These are phyloP conservation scores for Helicocarpus griseus DNA, from an alignment of 2,329 filamentous ascomycete genomes.

Conservation along the genomic window DNA sequence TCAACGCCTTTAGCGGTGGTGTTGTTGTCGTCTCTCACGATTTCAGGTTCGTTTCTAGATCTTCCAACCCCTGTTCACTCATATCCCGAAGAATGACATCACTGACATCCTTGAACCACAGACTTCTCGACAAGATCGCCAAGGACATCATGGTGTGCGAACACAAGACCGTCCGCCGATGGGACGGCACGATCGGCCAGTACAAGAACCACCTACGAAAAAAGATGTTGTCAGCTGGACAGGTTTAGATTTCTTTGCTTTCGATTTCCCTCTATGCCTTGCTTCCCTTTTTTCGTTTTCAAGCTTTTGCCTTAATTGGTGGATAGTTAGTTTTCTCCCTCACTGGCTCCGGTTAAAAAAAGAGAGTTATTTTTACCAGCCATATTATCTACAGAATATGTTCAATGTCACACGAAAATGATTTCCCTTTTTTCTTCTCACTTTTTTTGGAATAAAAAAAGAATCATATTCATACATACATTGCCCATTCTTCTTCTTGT, in stretches of 20 bases:
- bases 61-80: no score
- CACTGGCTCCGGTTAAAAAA: no score
- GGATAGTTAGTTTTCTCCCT: no score
- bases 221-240: slow-evolving; percentile 90
- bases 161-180: slow-evolving; percentile 84
- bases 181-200: slow-evolving; percentile 80
- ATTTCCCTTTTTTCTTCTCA: no score
- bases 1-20: slow-evolving; percentile 92
- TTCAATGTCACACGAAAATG: no score
- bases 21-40: slow-evolving; percentile 98
- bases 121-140: slow-evolving; percentile 96
- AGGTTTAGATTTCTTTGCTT: slow-evolving; percentile 51
- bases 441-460: no score
- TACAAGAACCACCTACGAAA: slow-evolving; percentile 99
- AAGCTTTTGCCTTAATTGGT: no score
- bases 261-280: neutral
- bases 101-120: slow-evolving; percentile 34
- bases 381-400: no score
- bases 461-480: no score
- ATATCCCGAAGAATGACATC: neutral
- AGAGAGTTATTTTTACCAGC: no score
- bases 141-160: slow-evolving; percentile 99
- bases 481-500: no score
- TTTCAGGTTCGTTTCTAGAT: slow-evolving; percentile 64
- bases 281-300: no score